Evolutionary conservation across 805 yeast species (phyloP).

Genomic region (Suhomyces kilbournensis): DNA sequence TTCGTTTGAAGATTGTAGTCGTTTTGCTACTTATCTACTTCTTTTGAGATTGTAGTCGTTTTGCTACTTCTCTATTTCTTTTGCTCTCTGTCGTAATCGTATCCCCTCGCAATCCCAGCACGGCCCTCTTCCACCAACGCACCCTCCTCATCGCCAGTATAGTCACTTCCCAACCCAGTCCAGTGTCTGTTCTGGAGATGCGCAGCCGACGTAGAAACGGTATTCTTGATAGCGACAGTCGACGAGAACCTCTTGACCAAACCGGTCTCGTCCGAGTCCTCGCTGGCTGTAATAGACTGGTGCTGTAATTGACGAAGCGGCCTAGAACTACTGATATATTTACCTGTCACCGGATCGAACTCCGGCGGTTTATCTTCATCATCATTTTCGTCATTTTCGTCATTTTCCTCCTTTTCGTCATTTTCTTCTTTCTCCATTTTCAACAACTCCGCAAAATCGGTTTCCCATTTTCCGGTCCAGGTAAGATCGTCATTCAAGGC

Average conservation of each 20-base stretch:
- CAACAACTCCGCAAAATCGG: constrained; percentile 64
- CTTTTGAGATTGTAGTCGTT: too few relatives aligned
- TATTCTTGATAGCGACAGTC: constrained; percentile 63
- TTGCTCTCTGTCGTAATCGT: constrained; percentile 39
- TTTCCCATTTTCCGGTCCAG: constrained; percentile 95
- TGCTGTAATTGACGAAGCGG: constrained; percentile 73
- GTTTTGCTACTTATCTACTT: too few relatives aligned
- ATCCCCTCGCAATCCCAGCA: constrained; percentile 88
- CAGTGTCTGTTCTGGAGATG: constrained; percentile 70
- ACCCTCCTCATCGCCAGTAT: constrained; percentile 50
- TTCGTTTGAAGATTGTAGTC: too few relatives aligned
- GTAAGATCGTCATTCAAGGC: constrained; percentile 72
- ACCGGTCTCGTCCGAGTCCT: constrained; percentile 22
- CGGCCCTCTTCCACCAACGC: constrained; percentile 81
- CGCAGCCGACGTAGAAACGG: constrained; percentile 86
- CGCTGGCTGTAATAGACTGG: constrained; percentile 53
- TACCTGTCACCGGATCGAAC: constrained; percentile 88
- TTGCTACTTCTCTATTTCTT: too few relatives aligned
- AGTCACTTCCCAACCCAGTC: constrained; percentile 93
- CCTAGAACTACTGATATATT: constrained; percentile 59
- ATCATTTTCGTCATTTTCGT: constrained; percentile 16
- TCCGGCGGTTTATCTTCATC: constrained; percentile 65
- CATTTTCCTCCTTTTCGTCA: constrained; percentile 17
- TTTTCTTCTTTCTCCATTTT: constrained; percentile 33
- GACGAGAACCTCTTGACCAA: constrained; percentile 57